Base-by-base conservation (phyloP, 305 asterid genomes). In the Vinca major region DNA sequence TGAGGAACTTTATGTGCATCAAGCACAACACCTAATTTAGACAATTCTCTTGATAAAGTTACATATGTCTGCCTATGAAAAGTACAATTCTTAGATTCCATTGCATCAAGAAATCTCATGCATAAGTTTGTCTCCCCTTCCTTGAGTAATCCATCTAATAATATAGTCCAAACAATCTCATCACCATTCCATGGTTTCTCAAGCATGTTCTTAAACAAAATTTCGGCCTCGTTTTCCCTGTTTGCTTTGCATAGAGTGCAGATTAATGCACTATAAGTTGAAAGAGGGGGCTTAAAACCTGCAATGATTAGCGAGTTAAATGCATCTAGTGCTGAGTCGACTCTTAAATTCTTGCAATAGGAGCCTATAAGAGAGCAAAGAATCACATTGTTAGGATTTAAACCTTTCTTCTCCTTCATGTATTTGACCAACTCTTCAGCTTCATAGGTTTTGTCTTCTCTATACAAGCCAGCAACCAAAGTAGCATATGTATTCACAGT, bases 111-210 rank as follows among this genome's bases (percentile, higher is more conserved):
- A 87, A 93, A 75, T 75, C 86, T 84, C 80, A 80, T 69, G 84
- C 96, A 86, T 47, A 80, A 78, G 68, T 84, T 74, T 33, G 85
- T 69, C 62, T 86, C 81, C 72, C 91, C 91, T 20, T 79, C 80
- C 88, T 86, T 86, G 53, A 93, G 85, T 75, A 93, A 79, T 61
- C 87, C 90, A 84, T 93, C 99, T 72, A 93, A 81, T 83, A 93
- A 82, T 74, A 93, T 69, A 45, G 92, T 86, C 97, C 97, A 89
- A 63, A 90, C 96, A 84, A 93, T 87, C 86, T 93, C 97, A 80
- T 93, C 95, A 54, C 70, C 69, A 66, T 86, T 89, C 91, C 91
- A 84, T 64, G 77, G 81, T 70, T 70, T 79, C 73, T 84, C 89
- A 78, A 90, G 90, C 89, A 93, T 81, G 75, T 70, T 75, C 49